Conservation (phyloP, 2,329 filamentous ascomycete genomes). For the Fusarium fujikuroi region DNA sequence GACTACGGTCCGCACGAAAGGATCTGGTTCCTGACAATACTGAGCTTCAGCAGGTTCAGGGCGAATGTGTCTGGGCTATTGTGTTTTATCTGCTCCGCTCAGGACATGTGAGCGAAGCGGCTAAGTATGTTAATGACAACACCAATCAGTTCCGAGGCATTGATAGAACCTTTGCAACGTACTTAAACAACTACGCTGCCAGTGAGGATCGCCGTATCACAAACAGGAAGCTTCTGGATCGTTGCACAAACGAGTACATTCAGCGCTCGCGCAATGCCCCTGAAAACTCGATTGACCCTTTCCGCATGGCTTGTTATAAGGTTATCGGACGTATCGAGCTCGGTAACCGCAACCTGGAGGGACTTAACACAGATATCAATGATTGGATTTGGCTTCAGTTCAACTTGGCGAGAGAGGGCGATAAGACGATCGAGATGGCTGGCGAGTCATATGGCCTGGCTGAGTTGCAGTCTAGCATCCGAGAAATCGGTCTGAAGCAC, state of each 20-base stretch:
- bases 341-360: constrained; percentile 70
- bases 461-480: constrained; percentile 81
- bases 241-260: constrained; percentile 89
- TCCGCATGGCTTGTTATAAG: constrained; percentile 97
- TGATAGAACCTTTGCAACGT: constrained; percentile 88
- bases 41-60: constrained; percentile 80
- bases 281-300: constrained; percentile 90
- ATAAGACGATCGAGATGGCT: constrained; percentile 71
- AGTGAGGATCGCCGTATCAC: constrained; percentile 78
- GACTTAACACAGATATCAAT: constrained; percentile 71
- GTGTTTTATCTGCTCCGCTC: constrained; percentile 91
- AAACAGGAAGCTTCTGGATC: constrained; percentile 81
- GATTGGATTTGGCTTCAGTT: constrained; percentile 80
- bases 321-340: constrained; percentile 85
- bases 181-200: constrained; percentile 85
- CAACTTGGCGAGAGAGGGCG: constrained; percentile 73
- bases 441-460: constrained; percentile 72
- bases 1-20: constrained; percentile 80
- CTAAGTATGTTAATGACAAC: constrained; percentile 84
- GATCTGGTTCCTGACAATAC: constrained; percentile 85
- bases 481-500: constrained; percentile 89
- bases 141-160: constrained; percentile 85
- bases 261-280: constrained; percentile 86
- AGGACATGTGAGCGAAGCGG: constrained; percentile 85
- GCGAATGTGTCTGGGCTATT: constrained; percentile 92